Base-by-base conservation (phyloP, 2,329 filamentous ascomycete species). In the Colletotrichum phormii region DNA sequence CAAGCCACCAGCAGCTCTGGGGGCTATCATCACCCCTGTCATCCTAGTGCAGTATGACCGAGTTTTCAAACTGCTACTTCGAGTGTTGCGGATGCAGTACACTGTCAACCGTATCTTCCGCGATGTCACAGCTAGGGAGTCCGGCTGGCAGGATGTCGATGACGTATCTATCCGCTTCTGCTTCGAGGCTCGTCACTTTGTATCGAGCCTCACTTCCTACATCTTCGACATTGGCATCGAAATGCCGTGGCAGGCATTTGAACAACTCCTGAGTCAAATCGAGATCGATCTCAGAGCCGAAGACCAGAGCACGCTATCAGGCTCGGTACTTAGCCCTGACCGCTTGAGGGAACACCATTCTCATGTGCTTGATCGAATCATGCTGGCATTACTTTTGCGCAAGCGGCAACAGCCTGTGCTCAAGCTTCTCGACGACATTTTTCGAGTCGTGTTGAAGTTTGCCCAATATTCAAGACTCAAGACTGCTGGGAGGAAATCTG, bases 1-100 rank as follows among this genome's bases (percentile, higher is more conserved):
- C 82, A 93, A 92, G 53, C 88, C 95, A 0, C 93, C 95, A 0
- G 81, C 89, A 0, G 90, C 94, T 1, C 85, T 98, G 0, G 87
- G 91, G 53, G 86, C 91, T 0, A 88, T 98, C 74, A 91, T 99
- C 54, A 95, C 94, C 0, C 86, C 90, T 0, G 81, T 86, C 0
- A 88, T 92, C 1, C 83, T 98, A 12, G 85, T 91, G 67, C 95
- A 95, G 76, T 98, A 98, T 78, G 97, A 98, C 80, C 87, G 88
- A 59, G 88, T 98, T 46, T 98, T 98, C 84, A 93, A 91, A 77
- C 88, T 94, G 18, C 84, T 98, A 0, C 85, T 98, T 3, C 91
- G 94, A 3, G 84, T 97, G 0, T 81, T 95, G 13, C 91, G 97
- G 42, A 92, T 98, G 89, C 85, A 95, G 5, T 95, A 93, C 73